Base-by-base conservation (phyloP, 2,329 filamentous ascomycete genomes). In the Colletotrichum sp. region DNA sequence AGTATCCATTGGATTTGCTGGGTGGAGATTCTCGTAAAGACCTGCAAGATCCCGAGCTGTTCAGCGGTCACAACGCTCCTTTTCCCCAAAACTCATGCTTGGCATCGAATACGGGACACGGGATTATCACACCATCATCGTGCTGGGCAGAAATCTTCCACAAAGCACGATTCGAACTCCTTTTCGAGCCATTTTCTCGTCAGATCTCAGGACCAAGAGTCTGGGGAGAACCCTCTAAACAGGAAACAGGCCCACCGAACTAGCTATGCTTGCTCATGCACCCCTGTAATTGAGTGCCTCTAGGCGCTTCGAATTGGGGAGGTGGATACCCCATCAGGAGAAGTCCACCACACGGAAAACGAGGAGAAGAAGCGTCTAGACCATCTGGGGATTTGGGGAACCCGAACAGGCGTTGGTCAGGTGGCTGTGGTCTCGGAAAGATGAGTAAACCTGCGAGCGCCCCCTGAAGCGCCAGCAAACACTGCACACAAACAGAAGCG, bases 241-340 rank as follows among this genome's bases (percentile, higher is more conserved):
- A 71, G 68, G 72, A 71, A 75, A 75, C 72, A 62, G 67, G 49
- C 32, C 72, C 67, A 71, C 72, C 52, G 44, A 71, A 66, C 60
- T 71, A 62, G 62, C 34, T 70, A 74, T 65, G 71, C 71, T 65
- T 60, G 66, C 24, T 70, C 49, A 44, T 16, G 66, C 34, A 18
- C 49, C 69, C 69, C 60, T 62, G 59, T 30, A 62, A 52, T 21
- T 32, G 16, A 62, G 18, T n/a, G 28, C 57, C 44, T 57, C 32
- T 55, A 44, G 59, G 68, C 36, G 36, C 34, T 64, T 63, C 60
- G 39, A 30, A 57, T 55, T 55, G 59, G 68, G 49, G 60, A 49
- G 60, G 55, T 69, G 26, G 65, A 59, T 36, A 59, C 30, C 44
- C n/a, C 4, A 16, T 39, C 18, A 39, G 32, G 44, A 28, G 28